Percentiles rank a stretch among this genome's conserved stretches.
Evolutionary conservation across 129 eudicot genomes (phyloP).

Genomic region (Erigeron canadensis): DNA sequence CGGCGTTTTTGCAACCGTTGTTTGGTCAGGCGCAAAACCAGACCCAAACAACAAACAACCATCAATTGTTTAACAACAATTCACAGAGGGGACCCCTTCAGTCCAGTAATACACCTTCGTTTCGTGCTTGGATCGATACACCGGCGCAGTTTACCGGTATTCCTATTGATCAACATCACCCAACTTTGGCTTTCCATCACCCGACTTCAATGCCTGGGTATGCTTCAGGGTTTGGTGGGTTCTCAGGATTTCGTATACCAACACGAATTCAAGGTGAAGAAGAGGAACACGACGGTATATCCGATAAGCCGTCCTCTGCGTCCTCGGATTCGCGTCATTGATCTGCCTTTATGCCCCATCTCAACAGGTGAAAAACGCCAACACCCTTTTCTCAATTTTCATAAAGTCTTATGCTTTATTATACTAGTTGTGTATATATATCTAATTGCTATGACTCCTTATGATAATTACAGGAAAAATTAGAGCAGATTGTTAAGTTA

Average conservation of each 20-base stretch:
- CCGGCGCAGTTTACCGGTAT: conserved; percentile 44
- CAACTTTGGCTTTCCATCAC: conserved; percentile 50
- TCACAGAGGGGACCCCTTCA: conserved; percentile 99
- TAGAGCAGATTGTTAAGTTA: neutral
- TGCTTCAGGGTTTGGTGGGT: conserved; percentile 57
- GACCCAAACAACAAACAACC: conserved; percentile 30
- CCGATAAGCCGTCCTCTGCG: conserved; percentile 92
- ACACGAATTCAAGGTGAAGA: conserved; percentile 95
- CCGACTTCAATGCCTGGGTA: conserved; percentile 62
- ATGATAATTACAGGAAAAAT: conserved; percentile 23
- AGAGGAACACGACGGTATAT: conserved; percentile 94
- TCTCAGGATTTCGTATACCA: conserved; percentile 88
- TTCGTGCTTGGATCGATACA: conserved; percentile 96
- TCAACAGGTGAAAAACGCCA: conserved; percentile 39
- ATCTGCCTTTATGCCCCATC: conserved; percentile 31
- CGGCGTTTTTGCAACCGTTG: conserved; percentile 65
- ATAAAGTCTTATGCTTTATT: neutral
- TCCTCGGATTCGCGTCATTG: conserved; percentile 99
- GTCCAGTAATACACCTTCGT: conserved; percentile 94
- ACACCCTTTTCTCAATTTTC: neutral
- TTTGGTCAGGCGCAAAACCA: conserved; percentile 44
- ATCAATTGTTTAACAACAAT: conserved; percentile 45
- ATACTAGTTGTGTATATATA: neutral
- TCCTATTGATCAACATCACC: conserved; percentile 37
- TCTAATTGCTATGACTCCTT: conserved; percentile 8